phyloP scores from a whole-genome alignment of 768 basidiomycete species.

The Daedaleopsis sinensis region DNA sequence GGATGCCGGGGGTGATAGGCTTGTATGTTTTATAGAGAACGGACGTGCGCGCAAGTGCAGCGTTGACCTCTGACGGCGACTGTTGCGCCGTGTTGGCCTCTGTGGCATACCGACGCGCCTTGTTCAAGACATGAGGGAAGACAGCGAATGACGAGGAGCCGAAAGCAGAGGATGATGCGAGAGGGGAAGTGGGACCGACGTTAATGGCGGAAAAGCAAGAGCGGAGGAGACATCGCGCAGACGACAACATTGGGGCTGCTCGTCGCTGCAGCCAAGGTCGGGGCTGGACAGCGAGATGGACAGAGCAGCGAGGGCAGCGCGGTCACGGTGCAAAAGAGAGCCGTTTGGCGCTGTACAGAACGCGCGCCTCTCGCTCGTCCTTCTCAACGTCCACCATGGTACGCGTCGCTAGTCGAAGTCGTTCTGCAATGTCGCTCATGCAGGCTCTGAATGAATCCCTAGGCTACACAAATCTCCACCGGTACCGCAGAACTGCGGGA shows the following conservation, averaged over 20 bases:
- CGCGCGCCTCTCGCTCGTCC: slow-evolving; percentile 30
- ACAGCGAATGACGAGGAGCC: slow-evolving; percentile 25
- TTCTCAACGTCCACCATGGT: slow-evolving; percentile 30
- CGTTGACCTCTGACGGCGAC: slow-evolving; percentile 36
- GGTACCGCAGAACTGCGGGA: slow-evolving; percentile 81
- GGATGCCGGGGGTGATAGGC: slow-evolving; percentile 82
- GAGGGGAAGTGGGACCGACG: slow-evolving; percentile 7
- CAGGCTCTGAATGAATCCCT: neutral
- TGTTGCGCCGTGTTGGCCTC: slow-evolving; percentile 33
- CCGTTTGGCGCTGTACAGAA: slow-evolving; percentile 38
- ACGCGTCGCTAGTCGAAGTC: slow-evolving; percentile 5
- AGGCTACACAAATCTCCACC: slow-evolving; percentile 77
- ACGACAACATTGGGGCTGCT: slow-evolving; percentile 43
- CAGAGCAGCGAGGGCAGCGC: slow-evolving; percentile 7
- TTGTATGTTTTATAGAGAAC: slow-evolving; percentile 87
- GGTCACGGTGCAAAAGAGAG: slow-evolving; percentile 19
- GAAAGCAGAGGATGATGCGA: slow-evolving; percentile 12
- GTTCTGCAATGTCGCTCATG: neutral
- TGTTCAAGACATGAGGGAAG: slow-evolving; percentile 20
- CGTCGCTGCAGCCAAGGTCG: slow-evolving; percentile 22
- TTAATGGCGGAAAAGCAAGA: slow-evolving; percentile 33
- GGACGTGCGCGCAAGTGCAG: slow-evolving; percentile 53
- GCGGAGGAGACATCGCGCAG: slow-evolving; percentile 48
- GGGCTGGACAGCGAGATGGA: slow-evolving; percentile 15
- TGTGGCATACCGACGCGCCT: slow-evolving; percentile 41